These are phyloP conservation scores for Ochetophila trinervis DNA, from an alignment of 306 rosid species.

Conservation along the genomic window DNA sequence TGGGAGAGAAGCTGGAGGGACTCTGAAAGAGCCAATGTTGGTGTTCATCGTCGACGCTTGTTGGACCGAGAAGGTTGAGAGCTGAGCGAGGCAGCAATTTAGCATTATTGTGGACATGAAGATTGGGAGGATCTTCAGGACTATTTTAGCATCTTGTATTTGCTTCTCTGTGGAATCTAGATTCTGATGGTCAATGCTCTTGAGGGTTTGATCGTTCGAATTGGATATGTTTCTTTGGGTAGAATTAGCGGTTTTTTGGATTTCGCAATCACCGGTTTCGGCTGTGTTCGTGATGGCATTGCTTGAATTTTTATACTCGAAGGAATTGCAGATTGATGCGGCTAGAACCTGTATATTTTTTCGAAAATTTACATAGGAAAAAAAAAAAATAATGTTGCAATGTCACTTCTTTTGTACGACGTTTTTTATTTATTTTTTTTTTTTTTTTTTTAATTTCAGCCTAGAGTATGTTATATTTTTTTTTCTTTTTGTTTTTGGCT, in stretches of 20 bases:
- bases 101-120: slow-evolving; percentile 69
- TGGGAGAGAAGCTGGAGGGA: slow-evolving; percentile 88
- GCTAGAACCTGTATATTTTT: slow-evolving; percentile 48
- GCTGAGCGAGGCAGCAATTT: slow-evolving; percentile 81
- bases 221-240: neutral
- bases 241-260: slow-evolving; percentile 19
- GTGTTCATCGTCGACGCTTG: slow-evolving; percentile 84
- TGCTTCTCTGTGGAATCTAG: slow-evolving; percentile 52
- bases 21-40: slow-evolving; percentile 50
- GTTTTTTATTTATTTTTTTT: too few species aligned
- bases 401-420: too few species aligned
- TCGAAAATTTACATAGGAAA: too few species aligned
- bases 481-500: too few species aligned
- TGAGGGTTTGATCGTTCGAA: slow-evolving; percentile 30
- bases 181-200: slow-evolving; percentile 53
- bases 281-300: slow-evolving; percentile 35
- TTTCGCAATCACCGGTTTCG: slow-evolving; percentile 16
- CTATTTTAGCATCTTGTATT: slow-evolving; percentile 66
- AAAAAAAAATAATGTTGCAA: too few species aligned
- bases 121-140: slow-evolving; percentile 57
- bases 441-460: too few species aligned
- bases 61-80: slow-evolving; percentile 79
- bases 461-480: too few species aligned
- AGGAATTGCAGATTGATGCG: slow-evolving; percentile 52
- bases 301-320: slow-evolving; percentile 32